phyloP scores from a whole-genome alignment of 73 alveolate species.

The Effrenium voratum region DNA sequence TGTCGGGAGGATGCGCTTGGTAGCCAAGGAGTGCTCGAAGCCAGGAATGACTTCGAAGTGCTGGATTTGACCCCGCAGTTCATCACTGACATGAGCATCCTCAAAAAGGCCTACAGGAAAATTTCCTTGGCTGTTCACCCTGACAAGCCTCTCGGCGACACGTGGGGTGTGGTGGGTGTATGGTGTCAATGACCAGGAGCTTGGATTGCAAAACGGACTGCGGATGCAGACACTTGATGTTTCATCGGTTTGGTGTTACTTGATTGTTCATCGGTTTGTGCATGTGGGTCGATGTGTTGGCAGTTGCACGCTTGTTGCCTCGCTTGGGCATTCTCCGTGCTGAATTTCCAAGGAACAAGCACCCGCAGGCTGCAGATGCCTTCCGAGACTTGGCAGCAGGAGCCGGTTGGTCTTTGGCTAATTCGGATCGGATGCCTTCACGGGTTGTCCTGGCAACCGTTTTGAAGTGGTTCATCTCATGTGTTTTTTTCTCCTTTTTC shows the following conservation, averaged over 20 bases:
- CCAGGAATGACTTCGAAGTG: slow-evolving; percentile 84
- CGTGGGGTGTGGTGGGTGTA: background rate
- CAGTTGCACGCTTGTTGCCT: no score
- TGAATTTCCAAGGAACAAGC: slow-evolving; percentile 87
- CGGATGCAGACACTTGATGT: no score
- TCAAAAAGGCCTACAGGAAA: slow-evolving; percentile 78
- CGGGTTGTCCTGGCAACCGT: background rate
- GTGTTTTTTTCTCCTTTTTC: background rate
- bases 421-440: background rate
- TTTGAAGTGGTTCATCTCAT: background rate
- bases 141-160: slow-evolving; percentile 37
- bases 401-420: background rate
- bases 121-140: slow-evolving; percentile 74
- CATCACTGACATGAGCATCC: slow-evolving; percentile 47
- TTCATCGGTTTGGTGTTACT: no score
- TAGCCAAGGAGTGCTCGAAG: slow-evolving; percentile 28
- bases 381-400: slow-evolving; percentile 8
- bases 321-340: no score
- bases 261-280: no score
- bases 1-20: no score
- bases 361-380: slow-evolving; percentile 90
- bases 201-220: background rate
- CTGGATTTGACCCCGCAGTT: slow-evolving; percentile 73
- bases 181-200: background rate
- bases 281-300: no score